Base-by-base conservation (phyloP, 495 filamentous ascomycete species). In the Neurospora sp. region DNA sequence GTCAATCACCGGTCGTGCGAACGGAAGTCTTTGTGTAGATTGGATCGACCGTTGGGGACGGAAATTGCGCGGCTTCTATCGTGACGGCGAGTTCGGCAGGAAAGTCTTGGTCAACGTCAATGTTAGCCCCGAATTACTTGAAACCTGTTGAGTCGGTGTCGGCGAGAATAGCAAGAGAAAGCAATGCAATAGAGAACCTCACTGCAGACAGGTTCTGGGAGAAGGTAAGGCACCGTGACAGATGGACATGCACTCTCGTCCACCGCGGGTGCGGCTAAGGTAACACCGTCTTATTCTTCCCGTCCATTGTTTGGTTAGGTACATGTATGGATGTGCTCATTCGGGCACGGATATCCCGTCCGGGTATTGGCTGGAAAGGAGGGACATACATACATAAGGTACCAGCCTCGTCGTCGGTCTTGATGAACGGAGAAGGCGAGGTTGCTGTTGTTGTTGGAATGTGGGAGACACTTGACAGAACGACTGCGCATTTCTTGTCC, bases 401-500 rank as follows among this genome's bases (percentile, higher is more conserved):
- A 84, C 82, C 76, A 72, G 76, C 71, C 75, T 81, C 73, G 75
- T 76, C 68, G 77, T 37, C 35, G 35, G 35, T 79, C 76, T 48
- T 78, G 76, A 71, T 80, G 76, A 39, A 78, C 76, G 6, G 76
- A 75, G 71, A 81, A 81, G 59, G 38, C 76, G 22, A 76, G 71
- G 37, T 78, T 76, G 69, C 76, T 75, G 72, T 74, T 76, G 69
- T 77, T 75, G 72, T 74, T 76, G 74, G 79, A 78, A 79, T 78
- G 74, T 66, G 79, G 73, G 69, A 80, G 79, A 74, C 75, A 69
- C 74, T 81, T 83, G 61, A 80, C 69, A 42, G 82, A 74, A 69
- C 79, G 78, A 78, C 80, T 84, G 78, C 81, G 78, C 82, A 84
- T 84, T 76, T 81, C 80, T 81, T 71, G 68, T 39, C 16, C 18